Conservation (phyloP, 2,329 filamentous ascomycete species). For the Arachnomyces sp. region DNA sequence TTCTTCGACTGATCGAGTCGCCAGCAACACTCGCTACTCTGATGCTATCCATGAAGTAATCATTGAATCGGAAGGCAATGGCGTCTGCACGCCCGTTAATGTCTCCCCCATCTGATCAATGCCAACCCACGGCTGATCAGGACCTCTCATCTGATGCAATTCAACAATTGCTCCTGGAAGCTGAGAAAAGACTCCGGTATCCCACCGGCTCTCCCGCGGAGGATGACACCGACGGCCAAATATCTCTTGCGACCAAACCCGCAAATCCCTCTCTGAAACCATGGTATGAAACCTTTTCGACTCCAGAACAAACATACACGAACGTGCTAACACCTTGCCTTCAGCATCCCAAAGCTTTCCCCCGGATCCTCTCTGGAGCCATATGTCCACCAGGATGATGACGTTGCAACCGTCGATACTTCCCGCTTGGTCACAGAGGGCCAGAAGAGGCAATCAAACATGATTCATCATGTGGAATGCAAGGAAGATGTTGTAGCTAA, state of each 20-base stretch:
- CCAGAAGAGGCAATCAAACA: slow-evolving; percentile 40
- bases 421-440: slow-evolving; percentile 42
- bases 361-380: slow-evolving; percentile 41
- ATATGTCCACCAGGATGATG: slow-evolving; percentile 46
- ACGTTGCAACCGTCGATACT: slow-evolving; percentile 46
- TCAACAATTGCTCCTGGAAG: slow-evolving; percentile 54
- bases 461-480: slow-evolving; percentile 47
- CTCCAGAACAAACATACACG: slow-evolving; percentile 5
- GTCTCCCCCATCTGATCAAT: too few species aligned
- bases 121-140: slow-evolving; percentile 22
- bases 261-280: neutral
- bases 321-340: slow-evolving; percentile 16
- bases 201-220: slow-evolving; percentile 15
- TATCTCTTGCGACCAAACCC: slow-evolving; percentile 5
- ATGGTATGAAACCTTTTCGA: slow-evolving; percentile 2
- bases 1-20: too few species aligned
- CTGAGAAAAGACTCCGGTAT: slow-evolving; percentile 48
- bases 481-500: slow-evolving; percentile 40
- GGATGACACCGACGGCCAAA: slow-evolving; percentile 10
- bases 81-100: too few species aligned
- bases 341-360: slow-evolving; percentile 45
- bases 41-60: too few species aligned
- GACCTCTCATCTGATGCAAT: slow-evolving; percentile 57
- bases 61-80: too few species aligned
- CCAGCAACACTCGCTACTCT: too few species aligned